A percentile compares a stretch with the other conserved stretches of the same genome.
Conservation (phyloP, 768 basidiomycete genomes). For the Pulveroboletus sp. region DNA sequence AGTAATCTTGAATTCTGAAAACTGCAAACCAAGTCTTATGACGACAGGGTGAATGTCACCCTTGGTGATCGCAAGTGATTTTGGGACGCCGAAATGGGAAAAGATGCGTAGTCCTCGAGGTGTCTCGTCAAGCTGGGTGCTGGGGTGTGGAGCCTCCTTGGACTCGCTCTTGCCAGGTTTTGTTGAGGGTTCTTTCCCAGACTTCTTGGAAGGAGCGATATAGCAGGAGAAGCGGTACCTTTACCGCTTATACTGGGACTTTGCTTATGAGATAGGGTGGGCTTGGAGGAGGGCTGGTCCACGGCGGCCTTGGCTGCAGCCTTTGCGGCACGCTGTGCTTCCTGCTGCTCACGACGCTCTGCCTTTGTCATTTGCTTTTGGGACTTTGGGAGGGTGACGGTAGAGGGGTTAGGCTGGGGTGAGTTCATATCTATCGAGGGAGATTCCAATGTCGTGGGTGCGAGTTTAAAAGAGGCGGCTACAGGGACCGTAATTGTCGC, state of each 20-base stretch:
- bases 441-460: background rate
- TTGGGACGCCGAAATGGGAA: conserved; percentile 79
- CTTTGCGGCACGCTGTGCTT: conserved; percentile 78
- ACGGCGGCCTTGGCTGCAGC: conserved; percentile 55
- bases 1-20: conserved; percentile 86
- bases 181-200: conserved; percentile 17
- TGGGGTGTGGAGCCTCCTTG: conserved; percentile 28
- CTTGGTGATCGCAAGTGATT: conserved; percentile 49
- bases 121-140: conserved; percentile 31
- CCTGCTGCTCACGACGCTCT: conserved; percentile 74
- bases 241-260: conserved; percentile 20
- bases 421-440: conserved; percentile 1
- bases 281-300: conserved; percentile 19
- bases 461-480: conserved; percentile 18
- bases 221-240: conserved; percentile 7
- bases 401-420: background rate
- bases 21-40: conserved; percentile 80
- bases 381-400: conserved; percentile 29
- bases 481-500: conserved; percentile 11
- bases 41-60: conserved; percentile 91
- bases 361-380: conserved; percentile 79
- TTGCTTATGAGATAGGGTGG: conserved; percentile 28
- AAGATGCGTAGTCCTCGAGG: conserved; percentile 74
- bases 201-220: conserved; percentile 20
- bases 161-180: conserved; percentile 23